Base-by-base conservation (phyloP, 345 rosid genomes). In the Adansonia digitata region DNA sequence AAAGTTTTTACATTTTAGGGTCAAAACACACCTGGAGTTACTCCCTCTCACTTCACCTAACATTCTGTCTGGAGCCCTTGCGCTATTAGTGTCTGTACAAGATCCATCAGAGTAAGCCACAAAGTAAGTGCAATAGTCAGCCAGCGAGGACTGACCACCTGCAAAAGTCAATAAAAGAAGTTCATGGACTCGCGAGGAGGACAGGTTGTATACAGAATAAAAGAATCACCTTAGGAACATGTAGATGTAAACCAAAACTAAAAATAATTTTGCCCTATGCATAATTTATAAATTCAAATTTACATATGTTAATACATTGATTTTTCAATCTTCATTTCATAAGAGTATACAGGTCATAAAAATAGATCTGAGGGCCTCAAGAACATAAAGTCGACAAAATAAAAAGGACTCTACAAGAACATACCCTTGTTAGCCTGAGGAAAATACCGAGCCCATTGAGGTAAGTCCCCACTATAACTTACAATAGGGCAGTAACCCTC, bases 61-160 rank as follows among this genome's bases (percentile, higher is more conserved):
- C 98, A 91, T 93, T 82, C 94, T 96, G 77, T 96, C 99, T 9
- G 99, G 99, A 18, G 94, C 86, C 66, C 99, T 86, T 59, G 99
- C 98, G 80, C 97, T 93, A 69, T 90, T 93, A 63, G 87, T 82
- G 75, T 93, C 99, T 12, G 98, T 96, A 79, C 99, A 96, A 43
- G 98, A 96, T 73, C 99, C 99, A 84, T 96, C 99, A 71, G 99
- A 96, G 72, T 96, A 96, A 15, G 98, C 99, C 78, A 96, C 99
- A 82, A 90, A 93, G 77, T 96, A 96, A 56, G 98, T 90, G 80
- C 99, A 96, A 80, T 93, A 96, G 88, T 96, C 99, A 43, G 99
- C 98, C 77, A 93, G 77, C 34, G 97, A 92, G 66, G 99, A 96
- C 85, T 96, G 99, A 73, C 99, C 99, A 22, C 99, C 99, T 96